phyloP scores from a whole-genome alignment of 805 yeast species.

The Phaffomyces thermotolerans region DNA sequence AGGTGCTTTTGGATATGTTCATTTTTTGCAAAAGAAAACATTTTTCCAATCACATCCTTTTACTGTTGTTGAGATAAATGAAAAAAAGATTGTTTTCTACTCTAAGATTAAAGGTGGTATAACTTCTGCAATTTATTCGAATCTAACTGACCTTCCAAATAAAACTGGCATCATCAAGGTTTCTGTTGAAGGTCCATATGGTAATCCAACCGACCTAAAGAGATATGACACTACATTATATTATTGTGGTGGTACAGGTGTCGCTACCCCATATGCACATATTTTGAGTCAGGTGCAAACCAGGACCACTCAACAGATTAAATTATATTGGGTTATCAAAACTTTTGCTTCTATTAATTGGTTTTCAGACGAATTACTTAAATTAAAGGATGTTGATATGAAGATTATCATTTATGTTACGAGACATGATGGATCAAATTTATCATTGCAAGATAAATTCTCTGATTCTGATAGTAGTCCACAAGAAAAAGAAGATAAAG shows the following conservation, averaged over 20 bases:
- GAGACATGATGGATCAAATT: slow-evolving; percentile 10
- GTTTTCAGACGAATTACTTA: slow-evolving; percentile 40
- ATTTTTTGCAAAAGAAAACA: slow-evolving; percentile 42
- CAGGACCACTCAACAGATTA: slow-evolving; percentile 26
- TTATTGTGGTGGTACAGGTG: slow-evolving; percentile 48
- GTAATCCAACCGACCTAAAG: slow-evolving; percentile 31
- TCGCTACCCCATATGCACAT: slow-evolving; percentile 42
- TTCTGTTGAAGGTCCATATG: slow-evolving; percentile 62
- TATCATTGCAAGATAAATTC: slow-evolving; percentile 1
- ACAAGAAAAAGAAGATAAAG: neutral
- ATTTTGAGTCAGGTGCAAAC: slow-evolving; percentile 23
- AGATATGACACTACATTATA: slow-evolving; percentile 33
- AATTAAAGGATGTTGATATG: slow-evolving; percentile 18
- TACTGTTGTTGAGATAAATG: slow-evolving; percentile 41
- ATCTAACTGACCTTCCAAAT: slow-evolving; percentile 22
- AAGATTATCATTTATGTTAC: slow-evolving; percentile 18
- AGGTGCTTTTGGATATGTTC: slow-evolving; percentile 52
- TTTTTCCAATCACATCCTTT: slow-evolving; percentile 76
- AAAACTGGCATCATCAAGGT: slow-evolving; percentile 25
- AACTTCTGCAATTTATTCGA: slow-evolving; percentile 23
- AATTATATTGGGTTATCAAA: slow-evolving; percentile 61
- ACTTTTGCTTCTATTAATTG: slow-evolving; percentile 44
- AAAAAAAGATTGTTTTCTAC: slow-evolving; percentile 34
- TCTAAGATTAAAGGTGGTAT: slow-evolving; percentile 53
- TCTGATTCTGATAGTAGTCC: slow-evolving; percentile 4